Conservation (phyloP, 2,329 filamentous ascomycete species). For the Exophiala dermatitidis region DNA sequence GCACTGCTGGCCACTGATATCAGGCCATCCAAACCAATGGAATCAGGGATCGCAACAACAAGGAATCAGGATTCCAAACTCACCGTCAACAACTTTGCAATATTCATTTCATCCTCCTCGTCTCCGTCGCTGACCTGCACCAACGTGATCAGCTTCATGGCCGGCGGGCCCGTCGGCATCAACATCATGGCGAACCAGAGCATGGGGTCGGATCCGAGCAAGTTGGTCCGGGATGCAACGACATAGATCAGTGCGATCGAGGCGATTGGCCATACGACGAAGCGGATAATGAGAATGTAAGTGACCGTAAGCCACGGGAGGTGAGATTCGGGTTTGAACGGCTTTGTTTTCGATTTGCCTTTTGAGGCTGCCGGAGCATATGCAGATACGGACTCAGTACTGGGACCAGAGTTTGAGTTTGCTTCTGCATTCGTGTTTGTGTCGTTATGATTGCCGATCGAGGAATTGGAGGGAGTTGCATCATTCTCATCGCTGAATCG, state of each 20-base stretch:
- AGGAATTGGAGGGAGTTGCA: too few species aligned
- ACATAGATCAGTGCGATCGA: slow-evolving; percentile 51
- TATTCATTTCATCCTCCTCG: slow-evolving; percentile 46
- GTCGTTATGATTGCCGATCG: too few species aligned
- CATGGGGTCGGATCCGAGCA: slow-evolving; percentile 53
- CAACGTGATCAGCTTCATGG: slow-evolving; percentile 49
- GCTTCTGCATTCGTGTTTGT: not conserved
- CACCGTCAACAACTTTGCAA: slow-evolving; percentile 44
- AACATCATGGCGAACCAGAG: slow-evolving; percentile 60
- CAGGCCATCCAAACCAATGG: not conserved
- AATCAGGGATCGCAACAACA: not conserved
- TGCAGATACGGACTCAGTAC: not conserved
- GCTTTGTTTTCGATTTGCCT: not conserved
- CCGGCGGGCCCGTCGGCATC: slow-evolving; percentile 51
- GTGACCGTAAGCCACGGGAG: slow-evolving; percentile 43
- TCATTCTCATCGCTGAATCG: too few species aligned
- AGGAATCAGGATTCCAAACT: not conserved
- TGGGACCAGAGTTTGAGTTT: not conserved
- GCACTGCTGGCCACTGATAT: not conserved
- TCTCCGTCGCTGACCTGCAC: slow-evolving; percentile 37
- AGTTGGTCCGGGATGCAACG: slow-evolving; percentile 46
- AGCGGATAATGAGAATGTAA: slow-evolving; percentile 50
- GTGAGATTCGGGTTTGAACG: not conserved
- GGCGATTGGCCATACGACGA: slow-evolving; percentile 54
- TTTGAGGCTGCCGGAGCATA: not conserved